phyloP scores from a whole-genome alignment of 768 basidiomycete species.

The Chlorophyllum brunneum region DNA sequence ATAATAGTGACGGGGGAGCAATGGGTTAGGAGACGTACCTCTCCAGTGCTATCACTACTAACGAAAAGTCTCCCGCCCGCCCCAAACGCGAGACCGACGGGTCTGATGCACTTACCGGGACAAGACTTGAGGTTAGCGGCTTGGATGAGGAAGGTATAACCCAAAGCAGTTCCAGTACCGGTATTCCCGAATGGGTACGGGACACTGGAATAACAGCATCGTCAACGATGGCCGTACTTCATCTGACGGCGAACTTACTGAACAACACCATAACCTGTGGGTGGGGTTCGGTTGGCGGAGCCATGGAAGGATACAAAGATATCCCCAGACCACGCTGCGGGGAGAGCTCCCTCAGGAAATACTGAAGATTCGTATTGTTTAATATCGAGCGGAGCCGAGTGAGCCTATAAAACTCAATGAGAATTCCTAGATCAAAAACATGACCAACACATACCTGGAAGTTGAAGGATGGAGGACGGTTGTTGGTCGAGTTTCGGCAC shows the following conservation, averaged over 20 bases:
- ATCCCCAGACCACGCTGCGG: conserved; percentile 24
- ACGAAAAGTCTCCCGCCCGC: conserved; percentile 31
- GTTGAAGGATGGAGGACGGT: conserved; percentile 32
- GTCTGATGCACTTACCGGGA: conserved; percentile 39
- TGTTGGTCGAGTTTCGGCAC: conserved; percentile 30
- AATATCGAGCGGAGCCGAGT: conserved; percentile 44
- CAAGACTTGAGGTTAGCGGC: conserved; percentile 33
- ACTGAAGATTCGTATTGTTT: conserved; percentile 30
- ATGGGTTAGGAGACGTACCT: too few species aligned
- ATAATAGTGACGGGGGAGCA: neutral
- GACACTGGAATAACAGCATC: conserved; percentile 16
- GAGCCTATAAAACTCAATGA: conserved; percentile 26
- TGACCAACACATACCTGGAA: conserved; percentile 30
- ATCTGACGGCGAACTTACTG: conserved; percentile 20
- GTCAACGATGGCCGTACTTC: neutral
- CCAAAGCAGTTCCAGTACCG: conserved; percentile 10
- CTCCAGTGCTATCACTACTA: conserved; percentile 41
- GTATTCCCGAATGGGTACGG: conserved; percentile 20
- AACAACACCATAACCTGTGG: conserved; percentile 45
- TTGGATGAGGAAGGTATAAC: conserved; percentile 33
- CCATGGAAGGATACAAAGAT: conserved; percentile 46
- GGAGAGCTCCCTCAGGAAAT: conserved; percentile 19
- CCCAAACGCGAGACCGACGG: conserved; percentile 40
- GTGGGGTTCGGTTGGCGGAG: conserved; percentile 35
- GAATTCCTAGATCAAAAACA: neutral